A percentile compares a stretch with the other conserved stretches of the same genome.
These are phyloP conservation scores for Juncus effusus DNA, from an alignment of 176 grass and related monocot genomes.

Conservation along the genomic window DNA sequence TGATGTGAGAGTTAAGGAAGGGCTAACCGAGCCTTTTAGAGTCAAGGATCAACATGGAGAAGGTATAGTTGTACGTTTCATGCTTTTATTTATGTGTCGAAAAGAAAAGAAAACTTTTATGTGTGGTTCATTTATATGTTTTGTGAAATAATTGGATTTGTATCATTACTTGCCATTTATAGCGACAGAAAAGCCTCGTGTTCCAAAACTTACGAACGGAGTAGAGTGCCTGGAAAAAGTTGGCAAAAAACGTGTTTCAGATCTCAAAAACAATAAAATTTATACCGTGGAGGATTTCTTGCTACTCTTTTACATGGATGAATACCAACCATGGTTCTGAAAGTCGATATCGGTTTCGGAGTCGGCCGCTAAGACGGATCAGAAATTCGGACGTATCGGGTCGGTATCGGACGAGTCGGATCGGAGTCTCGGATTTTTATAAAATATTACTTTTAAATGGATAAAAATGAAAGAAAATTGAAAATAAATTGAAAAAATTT, in stretches of 20 bases:
- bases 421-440: background rate
- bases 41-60: conserved; percentile 21
- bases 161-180: background rate
- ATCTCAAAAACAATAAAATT: background rate
- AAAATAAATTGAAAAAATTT: too few relatives aligned
- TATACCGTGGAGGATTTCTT: conserved; percentile 18
- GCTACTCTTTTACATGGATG: background rate
- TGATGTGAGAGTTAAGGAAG: conserved; percentile 12
- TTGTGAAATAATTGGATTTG: background rate
- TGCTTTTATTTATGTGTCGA: background rate
- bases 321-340: background rate
- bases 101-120: too few relatives aligned
- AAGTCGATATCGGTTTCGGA: conserved; percentile 13
- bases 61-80: background rate
- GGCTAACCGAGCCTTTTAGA: conserved; percentile 5
- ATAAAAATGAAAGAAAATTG: too few relatives aligned
- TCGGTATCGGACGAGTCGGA: background rate
- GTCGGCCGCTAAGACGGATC: too few relatives aligned
- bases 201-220: conserved; percentile 1
- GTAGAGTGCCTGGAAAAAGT: conserved; percentile 24
- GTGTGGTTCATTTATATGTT: background rate
- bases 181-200: conserved; percentile 14
- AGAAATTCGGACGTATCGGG: too few relatives aligned
- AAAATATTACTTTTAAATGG: background rate
- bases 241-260: background rate